Evolutionary conservation across 768 basidiomycete genomes (phyloP), one percentile per base, ranked within the genome.

Genomic region (Tylopilus sp.): DNA sequence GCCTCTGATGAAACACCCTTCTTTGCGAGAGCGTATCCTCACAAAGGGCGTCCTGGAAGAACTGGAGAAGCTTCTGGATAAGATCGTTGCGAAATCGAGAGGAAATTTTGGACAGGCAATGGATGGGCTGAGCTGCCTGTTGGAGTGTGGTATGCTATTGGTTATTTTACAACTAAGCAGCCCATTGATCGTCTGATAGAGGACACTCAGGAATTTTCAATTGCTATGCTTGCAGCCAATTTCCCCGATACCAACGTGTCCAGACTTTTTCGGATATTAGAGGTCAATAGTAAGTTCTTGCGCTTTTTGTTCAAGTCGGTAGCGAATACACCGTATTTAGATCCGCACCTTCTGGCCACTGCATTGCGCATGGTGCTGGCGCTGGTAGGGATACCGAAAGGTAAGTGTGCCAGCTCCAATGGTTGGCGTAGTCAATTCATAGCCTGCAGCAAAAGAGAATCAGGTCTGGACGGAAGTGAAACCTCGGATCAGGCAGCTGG

Each of bases 61-160:
- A 2, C 39, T 64, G 18, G 33, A 60, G 26, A n/a, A 28, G 1
- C 35, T 63, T 21, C 40, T 64, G 2, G 63, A 63, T 25, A 25
- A 0, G 20, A 50, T 54, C 6, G 9, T 57, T 31, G 11, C 4
- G 2, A 25, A 42, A 12, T 38, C 28, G 0, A 50, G 22, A 15
- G 45, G 41, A 3, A 52, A 57, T 40, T 57, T 63, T 28, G 46
- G 43, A 22, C 58, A 58, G 18, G 64, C 52, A 17, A 66, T 64
- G 63, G 61, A 63, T 4, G 51, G 54, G 12, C 31, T 64, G 40
- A 53, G 11, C 17, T 60, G 49, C 35, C 30, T 64, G 20, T 40
- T 63, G 51, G 43, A 51, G 15, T 62, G 55, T 12, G 48, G 63
- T 64, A 6, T 31, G 60, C 52, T 31, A 8, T 2, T 40, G 18